Evolutionary conservation across 2,329 filamentous ascomycete species (phyloP).

Genomic region (Chaetomium olivaceum): DNA sequence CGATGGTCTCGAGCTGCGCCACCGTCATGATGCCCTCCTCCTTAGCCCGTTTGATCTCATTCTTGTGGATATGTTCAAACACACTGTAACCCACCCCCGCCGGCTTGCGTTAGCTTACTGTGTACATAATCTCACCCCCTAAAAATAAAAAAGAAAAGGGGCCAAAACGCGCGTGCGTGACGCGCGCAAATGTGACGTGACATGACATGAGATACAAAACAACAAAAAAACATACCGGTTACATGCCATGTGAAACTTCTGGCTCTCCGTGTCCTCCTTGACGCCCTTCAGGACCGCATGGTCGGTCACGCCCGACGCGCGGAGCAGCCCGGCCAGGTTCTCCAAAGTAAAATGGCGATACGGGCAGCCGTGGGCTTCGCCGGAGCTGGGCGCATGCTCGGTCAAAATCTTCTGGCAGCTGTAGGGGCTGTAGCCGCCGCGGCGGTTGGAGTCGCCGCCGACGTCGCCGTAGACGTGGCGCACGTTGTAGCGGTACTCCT

Average conservation of each 20-base stretch:
- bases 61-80: slow-evolving; percentile 83
- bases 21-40: slow-evolving; percentile 71
- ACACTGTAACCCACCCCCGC: slow-evolving; percentile 54
- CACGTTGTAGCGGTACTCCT: slow-evolving; percentile 96
- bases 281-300: slow-evolving; percentile 76
- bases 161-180: not conserved
- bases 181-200: not conserved
- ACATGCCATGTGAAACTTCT: slow-evolving; percentile 91
- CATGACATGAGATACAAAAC: not conserved
- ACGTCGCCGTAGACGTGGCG: slow-evolving; percentile 95
- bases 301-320: slow-evolving; percentile 78
- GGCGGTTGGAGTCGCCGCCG: slow-evolving; percentile 84
- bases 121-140: not conserved
- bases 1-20: slow-evolving; percentile 86
- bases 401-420: slow-evolving; percentile 94
- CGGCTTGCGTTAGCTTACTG: not conserved
- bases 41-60: slow-evolving; percentile 73
- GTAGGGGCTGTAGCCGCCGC: slow-evolving; percentile 85
- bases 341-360: slow-evolving; percentile 91
- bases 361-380: slow-evolving; percentile 93
- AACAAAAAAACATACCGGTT: slow-evolving; percentile 62
- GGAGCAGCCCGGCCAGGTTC: slow-evolving; percentile 75
- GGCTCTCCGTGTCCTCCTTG: slow-evolving; percentile 83
- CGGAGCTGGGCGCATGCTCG: slow-evolving; percentile 81
- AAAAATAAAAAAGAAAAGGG: not conserved